A percentile compares a stretch with the other conserved stretches of the same genome.
phyloP scores from a whole-genome alignment of 768 basidiomycete species.

The Kwoniella heveanensis region DNA sequence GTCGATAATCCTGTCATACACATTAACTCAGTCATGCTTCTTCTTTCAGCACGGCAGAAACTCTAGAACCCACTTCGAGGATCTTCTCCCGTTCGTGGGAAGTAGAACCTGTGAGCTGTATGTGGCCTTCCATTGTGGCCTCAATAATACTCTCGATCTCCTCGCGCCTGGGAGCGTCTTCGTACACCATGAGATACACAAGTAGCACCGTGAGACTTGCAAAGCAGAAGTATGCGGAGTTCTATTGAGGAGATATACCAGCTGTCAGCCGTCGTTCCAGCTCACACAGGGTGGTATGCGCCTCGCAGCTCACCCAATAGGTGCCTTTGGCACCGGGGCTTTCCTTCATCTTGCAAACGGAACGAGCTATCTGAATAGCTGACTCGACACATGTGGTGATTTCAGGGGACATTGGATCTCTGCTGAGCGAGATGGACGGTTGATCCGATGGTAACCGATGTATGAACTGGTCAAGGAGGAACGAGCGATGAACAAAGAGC shows the following conservation, averaged over 20 bases:
- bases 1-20: not conserved
- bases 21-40: too few relatives aligned
- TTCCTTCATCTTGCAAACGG: not conserved
- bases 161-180: not conserved
- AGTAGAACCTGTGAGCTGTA: not conserved
- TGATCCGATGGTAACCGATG: not conserved
- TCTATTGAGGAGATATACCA: not conserved
- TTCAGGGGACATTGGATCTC: not conserved
- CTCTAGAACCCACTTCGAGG: not conserved
- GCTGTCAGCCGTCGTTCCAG: not conserved
- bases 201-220: not conserved
- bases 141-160: not conserved
- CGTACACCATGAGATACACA: not conserved
- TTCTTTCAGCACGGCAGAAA: too few relatives aligned
- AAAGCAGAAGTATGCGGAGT: not conserved
- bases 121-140: not conserved
- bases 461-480: not conserved
- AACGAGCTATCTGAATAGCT: not conserved
- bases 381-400: not conserved
- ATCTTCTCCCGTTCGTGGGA: not conserved
- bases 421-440: not conserved
- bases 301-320: not conserved
- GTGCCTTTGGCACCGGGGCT: not conserved
- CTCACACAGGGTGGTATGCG: not conserved
- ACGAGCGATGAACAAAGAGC: not conserved